Evolutionary conservation across 306 rosid species (phyloP).

Genomic region (Malus fusca): DNA sequence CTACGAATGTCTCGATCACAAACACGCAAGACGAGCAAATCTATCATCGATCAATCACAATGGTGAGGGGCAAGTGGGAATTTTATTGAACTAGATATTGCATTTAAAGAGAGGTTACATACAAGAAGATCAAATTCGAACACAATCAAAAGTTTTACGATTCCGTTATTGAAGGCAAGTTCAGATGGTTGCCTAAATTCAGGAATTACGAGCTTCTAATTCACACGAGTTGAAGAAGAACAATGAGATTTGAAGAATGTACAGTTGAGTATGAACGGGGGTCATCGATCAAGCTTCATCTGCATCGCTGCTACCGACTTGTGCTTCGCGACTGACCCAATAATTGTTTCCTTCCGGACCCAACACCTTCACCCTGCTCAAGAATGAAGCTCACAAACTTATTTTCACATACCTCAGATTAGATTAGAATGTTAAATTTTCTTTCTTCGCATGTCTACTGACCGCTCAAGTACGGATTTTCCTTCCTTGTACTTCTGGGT

Average conservation of each 20-base stretch:
- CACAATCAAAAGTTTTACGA: constrained; percentile 21
- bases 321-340: constrained; percentile 60
- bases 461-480: constrained; percentile 54
- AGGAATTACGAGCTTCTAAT: constrained; percentile 13
- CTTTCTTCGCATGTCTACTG: constrained; percentile 32
- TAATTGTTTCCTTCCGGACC: constrained; percentile 83
- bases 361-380: constrained; percentile 55
- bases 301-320: constrained; percentile 76
- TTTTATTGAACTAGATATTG: no score
- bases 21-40: neutral
- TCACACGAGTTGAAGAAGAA: constrained; percentile 29
- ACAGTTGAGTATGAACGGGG: constrained; percentile 30
- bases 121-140: neutral
- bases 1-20: no score
- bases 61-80: no score
- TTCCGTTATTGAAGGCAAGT: constrained; percentile 20
- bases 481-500: constrained; percentile 45
- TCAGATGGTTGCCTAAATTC: constrained; percentile 21
- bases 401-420: constrained; percentile 4
- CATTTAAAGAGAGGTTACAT: neutral
- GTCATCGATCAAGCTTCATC: constrained; percentile 49
- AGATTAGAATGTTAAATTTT: constrained; percentile 6
- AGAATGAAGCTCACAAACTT: constrained; percentile 27
- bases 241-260: constrained; percentile 39
- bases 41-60: no score